Percentiles rank a stretch among this genome's conserved stretches.
phyloP scores from a whole-genome alignment of 1,139 yeast genomes.

The Insectozyma bohioensis region DNA sequence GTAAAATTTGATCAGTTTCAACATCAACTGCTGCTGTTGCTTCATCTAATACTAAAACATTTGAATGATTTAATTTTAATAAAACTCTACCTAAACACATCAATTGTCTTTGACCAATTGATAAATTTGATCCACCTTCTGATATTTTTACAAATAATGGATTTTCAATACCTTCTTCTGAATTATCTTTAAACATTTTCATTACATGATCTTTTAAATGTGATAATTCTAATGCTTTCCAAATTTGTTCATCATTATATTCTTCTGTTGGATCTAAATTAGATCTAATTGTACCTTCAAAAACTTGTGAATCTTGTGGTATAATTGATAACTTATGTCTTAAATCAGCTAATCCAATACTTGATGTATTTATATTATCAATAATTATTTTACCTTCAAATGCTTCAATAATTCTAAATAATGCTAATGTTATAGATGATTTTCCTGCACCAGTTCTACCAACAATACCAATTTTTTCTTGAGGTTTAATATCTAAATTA shows the following conservation, averaged over 20 bases:
- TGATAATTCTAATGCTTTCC: conserved; percentile 83
- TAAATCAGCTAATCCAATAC: conserved; percentile 78
- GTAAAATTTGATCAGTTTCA: conserved; percentile 85
- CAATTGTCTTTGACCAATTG: conserved; percentile 39
- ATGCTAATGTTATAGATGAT: conserved; percentile 83
- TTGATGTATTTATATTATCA: conserved; percentile 67
- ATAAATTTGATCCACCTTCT: conserved; percentile 38
- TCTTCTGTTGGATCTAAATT: conserved; percentile 82
- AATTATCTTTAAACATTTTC: conserved; percentile 49
- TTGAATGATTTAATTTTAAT: conserved; percentile 50
- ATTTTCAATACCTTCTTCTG: conserved; percentile 22
- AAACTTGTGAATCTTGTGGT: conserved; percentile 97
- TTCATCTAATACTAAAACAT: conserved; percentile 60
- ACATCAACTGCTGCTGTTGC: conserved; percentile 98
- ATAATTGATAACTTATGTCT: conserved; percentile 86
- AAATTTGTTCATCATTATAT: conserved; percentile 72
- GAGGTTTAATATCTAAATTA: conserved; percentile 63
- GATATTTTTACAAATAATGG: conserved; percentile 64
- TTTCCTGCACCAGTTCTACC: conserved; percentile 98
- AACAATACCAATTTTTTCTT: conserved; percentile 91
- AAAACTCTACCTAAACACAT: conserved; percentile 39
- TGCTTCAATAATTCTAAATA: conserved; percentile 88
- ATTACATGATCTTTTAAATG: conserved; percentile 77
- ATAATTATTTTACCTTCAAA: conserved; percentile 69
- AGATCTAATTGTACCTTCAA: conserved; percentile 85